Base-by-base conservation (phyloP, 73 alveolate genomes). In the Paramecium pentaurelia region DNA sequence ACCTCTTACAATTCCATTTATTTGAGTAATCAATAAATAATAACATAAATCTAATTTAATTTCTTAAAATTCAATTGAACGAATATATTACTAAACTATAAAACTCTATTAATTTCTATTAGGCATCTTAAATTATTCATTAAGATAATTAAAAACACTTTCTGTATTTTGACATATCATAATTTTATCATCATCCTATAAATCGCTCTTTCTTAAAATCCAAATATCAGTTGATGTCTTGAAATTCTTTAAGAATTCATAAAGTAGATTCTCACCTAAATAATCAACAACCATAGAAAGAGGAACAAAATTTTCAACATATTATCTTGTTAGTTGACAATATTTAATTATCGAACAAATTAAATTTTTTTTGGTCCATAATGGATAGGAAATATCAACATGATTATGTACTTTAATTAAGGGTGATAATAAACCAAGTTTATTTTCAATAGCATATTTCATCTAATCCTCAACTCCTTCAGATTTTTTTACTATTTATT, bases 31-130 rank as follows among this genome's bases (percentile, higher is more conserved):
- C 40, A 92, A 11, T 22, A 54, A 36, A 92, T 40, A 92, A 54
- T 27, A 45, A 8, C 95, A 84, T 37, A 92, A 47, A 37, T 92
- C 95, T 86, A 92, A 87, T 58, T 92, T 92, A 34, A 94, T 83
- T 49, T 86, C 37, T 42, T 75, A 18, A 75, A 37, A 75, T 36
- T 37, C 38, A 25, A 75, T 16, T 28, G 88, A 38, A 18, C 60
- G 37, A 37, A 75, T 36, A 20, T 75, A 75, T 38, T 75, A 30
- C 36, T 75, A 75, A 6, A 75, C 40, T 4, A 38, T 75, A 75
- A 75, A 75, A 9, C 34, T 25, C 18, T 75, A 18, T 42, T 75
- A 6, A 22, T 18, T 36, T 42, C 60, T 75, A 75, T 28, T 75
- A 11, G 88, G 88, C 3, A 28, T 36, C 37, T 12, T 20, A 12